Base-by-base conservation (phyloP, 1,284 basidiomycete genomes). In the Microstroma glucosiphilum region DNA sequence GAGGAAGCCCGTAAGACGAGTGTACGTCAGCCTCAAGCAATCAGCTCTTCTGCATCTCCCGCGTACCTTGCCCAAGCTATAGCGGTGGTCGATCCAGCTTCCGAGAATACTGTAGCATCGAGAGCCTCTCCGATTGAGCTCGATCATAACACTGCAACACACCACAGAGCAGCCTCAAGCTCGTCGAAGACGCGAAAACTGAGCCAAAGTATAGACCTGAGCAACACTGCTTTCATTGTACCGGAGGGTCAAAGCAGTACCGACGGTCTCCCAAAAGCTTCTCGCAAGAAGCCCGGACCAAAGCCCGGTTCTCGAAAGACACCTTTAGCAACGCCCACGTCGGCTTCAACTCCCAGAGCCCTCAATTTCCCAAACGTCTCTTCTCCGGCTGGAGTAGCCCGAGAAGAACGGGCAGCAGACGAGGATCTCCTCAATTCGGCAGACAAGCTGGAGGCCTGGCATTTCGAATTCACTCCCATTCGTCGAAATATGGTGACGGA, bases 401-500 rank as follows among this genome's bases (percentile, higher is more conserved):
- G 54, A 11, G 54, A 30, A 40, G 54, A 56, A 12, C 17, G 41
- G 21, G 4, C 30, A 37, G 30, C 54, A 17, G 60, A 55, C 1
- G 60, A 55, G 21, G 59, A 51, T n/a, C 21, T 53, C n/a, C 40
- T 59, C 12, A 53, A n/a, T 21, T 9, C 49, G 25, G 8, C 41
- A 40, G 72, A 73, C n/a, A 65, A 70, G 56, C 62, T 74, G 53
- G 73, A 78, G 48, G 67, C 76, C 3, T 78, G 76, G 76, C 72
- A 76, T 40, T 65, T 77, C 56, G 76, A 78, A 55, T 78, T 65
- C 60, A 75, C 76, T 3, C 72, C 71, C 9, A 66, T 71, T 56
- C 21, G 56, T n/a, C 60, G 67, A n/a, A 78, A 75, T 55, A 37
- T 72, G 46, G 69, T 77, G 1, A 61, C 65, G 0, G 69, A 76